Conservation (phyloP, 2,329 filamentous ascomycete genomes). For the Nigrograna mackinnonii region DNA sequence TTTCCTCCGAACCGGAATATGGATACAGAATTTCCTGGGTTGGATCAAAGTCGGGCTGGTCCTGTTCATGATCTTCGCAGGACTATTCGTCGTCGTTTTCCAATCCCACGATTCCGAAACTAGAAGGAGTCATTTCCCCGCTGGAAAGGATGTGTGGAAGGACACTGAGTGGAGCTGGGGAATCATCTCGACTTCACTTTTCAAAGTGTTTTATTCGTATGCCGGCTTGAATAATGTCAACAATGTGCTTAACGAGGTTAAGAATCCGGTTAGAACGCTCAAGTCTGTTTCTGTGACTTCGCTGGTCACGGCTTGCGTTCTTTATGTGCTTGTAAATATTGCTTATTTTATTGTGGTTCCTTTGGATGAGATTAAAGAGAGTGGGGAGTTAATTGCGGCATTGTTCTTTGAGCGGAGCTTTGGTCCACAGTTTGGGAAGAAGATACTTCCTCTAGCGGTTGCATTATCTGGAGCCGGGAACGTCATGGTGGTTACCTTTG, state of each 20-base stretch:
- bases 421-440: slow-evolving; percentile 60
- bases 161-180: slow-evolving; percentile 72
- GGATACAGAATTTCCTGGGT: slow-evolving; percentile 43
- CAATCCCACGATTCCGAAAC: slow-evolving; percentile 18
- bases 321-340: slow-evolving; percentile 71
- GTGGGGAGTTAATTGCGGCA: slow-evolving; percentile 69
- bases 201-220: slow-evolving; percentile 71
- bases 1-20: slow-evolving; percentile 39
- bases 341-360: slow-evolving; percentile 68
- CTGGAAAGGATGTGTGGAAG: slow-evolving; percentile 63
- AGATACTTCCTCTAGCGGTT: slow-evolving; percentile 65
- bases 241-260: slow-evolving; percentile 73
- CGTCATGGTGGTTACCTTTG: slow-evolving; percentile 73
- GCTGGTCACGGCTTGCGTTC: slow-evolving; percentile 62
- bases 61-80: slow-evolving; percentile 43
- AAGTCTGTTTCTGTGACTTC: slow-evolving; percentile 65
- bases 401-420: slow-evolving; percentile 70
- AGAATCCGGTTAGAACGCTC: slow-evolving; percentile 67
- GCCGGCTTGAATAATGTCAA: slow-evolving; percentile 68
- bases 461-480: slow-evolving; percentile 71
- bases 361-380: slow-evolving; percentile 66
- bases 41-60: slow-evolving; percentile 45
- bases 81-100: slow-evolving; percentile 38
- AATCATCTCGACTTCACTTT: slow-evolving; percentile 66
- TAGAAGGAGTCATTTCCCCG: slow-evolving; percentile 23